These are phyloP conservation scores for Haematococcus sp. DNA, from an alignment of 139 green algal genomes.

Conservation along the genomic window DNA sequence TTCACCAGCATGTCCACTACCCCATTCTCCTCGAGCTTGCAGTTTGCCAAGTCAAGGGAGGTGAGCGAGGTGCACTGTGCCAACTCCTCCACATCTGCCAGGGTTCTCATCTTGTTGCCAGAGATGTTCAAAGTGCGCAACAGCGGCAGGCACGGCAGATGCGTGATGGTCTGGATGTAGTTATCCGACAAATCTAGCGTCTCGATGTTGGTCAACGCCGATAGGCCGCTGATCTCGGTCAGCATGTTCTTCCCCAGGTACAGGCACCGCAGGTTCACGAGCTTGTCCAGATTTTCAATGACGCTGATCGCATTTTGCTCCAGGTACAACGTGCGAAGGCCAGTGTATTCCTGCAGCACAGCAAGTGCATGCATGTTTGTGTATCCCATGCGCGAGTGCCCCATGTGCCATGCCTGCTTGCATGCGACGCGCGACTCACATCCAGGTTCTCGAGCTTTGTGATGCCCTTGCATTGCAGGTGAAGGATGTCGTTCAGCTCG, in stretches of 20 bases:
- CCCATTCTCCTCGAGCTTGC: conserved; percentile 43
- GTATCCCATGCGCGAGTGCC: background rate
- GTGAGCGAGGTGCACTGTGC: conserved; percentile 33
- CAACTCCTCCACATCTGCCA: conserved; percentile 44
- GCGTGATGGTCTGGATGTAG: conserved; percentile 39
- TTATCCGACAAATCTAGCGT: conserved; percentile 70
- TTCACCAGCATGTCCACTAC: conserved; percentile 35
- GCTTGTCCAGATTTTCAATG: conserved; percentile 53
- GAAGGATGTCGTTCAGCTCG: conserved; percentile 74
- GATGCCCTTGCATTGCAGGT: conserved; percentile 78
- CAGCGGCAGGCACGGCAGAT: conserved; percentile 39
- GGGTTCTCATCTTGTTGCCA: conserved; percentile 49
- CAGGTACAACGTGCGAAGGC: conserved; percentile 73
- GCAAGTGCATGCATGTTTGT: background rate
- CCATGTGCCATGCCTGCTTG: background rate
- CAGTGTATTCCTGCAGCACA: conserved; percentile 62
- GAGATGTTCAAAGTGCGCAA: conserved; percentile 52
- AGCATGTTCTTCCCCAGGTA: conserved; percentile 72
- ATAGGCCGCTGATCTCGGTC: conserved; percentile 25
- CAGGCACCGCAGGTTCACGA: conserved; percentile 61
- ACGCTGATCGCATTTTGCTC: conserved; percentile 65
- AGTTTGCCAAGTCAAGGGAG: conserved; percentile 55
- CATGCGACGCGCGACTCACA: conserved; percentile 24
- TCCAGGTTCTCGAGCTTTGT: conserved; percentile 63
- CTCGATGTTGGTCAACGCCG: conserved; percentile 43